Evolutionary conservation across 768 basidiomycete genomes (phyloP).

Genomic region (Suillus americanus): DNA sequence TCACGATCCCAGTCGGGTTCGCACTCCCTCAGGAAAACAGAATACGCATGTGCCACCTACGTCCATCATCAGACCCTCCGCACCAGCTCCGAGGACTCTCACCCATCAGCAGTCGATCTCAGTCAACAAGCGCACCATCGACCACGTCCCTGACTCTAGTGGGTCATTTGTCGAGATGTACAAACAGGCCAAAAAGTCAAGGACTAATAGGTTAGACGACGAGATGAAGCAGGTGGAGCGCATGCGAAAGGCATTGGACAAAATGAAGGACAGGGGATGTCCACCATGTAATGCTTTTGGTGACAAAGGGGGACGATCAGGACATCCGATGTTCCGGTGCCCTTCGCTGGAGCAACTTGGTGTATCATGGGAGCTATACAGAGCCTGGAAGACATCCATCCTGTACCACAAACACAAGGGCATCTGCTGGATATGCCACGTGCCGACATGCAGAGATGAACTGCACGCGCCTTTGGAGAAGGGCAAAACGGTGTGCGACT

Average conservation of each 20-base stretch:
- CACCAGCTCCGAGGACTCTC: background rate
- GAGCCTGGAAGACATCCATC: constrained; percentile 3
- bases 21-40: background rate
- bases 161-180: background rate
- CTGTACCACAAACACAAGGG: constrained; percentile 7
- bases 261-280: background rate
- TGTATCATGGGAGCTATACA: background rate
- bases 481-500: background rate
- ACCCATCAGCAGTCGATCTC: background rate
- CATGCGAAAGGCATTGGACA: background rate
- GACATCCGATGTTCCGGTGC: background rate
- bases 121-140: background rate
- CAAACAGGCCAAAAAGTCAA: background rate
- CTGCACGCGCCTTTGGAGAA: background rate
- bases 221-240: background rate
- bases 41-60: background rate
- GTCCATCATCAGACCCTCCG: no score
- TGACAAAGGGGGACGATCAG: no score
- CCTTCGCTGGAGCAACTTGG: background rate
- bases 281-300: background rate
- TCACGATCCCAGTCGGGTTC: background rate
- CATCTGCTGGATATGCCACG: constrained; percentile 14
- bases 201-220: background rate
- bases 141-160: background rate
- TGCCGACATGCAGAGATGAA: constrained; percentile 2